Base-by-base conservation (phyloP, 2,329 filamentous ascomycete genomes). In the Grosmannia serpens region DNA sequence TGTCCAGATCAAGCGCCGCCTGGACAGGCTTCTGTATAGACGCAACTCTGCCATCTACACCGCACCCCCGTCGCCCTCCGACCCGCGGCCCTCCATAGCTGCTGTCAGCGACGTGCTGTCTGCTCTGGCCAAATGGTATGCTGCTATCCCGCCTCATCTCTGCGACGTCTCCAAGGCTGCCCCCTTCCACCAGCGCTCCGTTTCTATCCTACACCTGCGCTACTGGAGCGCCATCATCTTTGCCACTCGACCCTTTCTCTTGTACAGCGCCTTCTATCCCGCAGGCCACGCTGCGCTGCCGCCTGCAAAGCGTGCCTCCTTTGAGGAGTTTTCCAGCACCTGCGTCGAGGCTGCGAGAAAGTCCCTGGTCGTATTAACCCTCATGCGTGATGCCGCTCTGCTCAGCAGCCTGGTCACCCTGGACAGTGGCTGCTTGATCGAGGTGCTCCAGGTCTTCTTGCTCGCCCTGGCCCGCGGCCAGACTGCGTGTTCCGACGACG, bases 201-300 rank as follows among this genome's bases (percentile, higher is more conserved):
- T 67, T 1, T 64, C 65, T 2, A 58, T 66, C 5, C 59, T 68
- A 26, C 65, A 66, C 24, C 59, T 66, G 26, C 62, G 65, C 9
- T 66, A 65, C 60, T 66, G 63, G 63, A 63, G 61, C 57, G 56
- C 59, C 27, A 57, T 60, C 29, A 55, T 65, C 11, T 65, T 65
- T 33, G 62, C 62, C 41, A 66, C 65, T 0, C 63, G 65, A 2
- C 77, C 82, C 31, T 68, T 68, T 41, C 54, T 67, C 41, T 60
- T 67, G 2, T 65, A 67, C 52, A 60, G 55, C 20, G 64, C 63
- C 1, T 56, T 64, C 20, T 61, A 64, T 26, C 33, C 58, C 10
- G 53, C 55, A 1, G 56, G 60, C 17, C 29, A 61, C 13, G 55
- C 59, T 13, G 35, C 56, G 10, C 59, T 60, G 35, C 58, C 63